phyloP scores from a whole-genome alignment of 768 basidiomycete genomes.

The Mycena pura region DNA sequence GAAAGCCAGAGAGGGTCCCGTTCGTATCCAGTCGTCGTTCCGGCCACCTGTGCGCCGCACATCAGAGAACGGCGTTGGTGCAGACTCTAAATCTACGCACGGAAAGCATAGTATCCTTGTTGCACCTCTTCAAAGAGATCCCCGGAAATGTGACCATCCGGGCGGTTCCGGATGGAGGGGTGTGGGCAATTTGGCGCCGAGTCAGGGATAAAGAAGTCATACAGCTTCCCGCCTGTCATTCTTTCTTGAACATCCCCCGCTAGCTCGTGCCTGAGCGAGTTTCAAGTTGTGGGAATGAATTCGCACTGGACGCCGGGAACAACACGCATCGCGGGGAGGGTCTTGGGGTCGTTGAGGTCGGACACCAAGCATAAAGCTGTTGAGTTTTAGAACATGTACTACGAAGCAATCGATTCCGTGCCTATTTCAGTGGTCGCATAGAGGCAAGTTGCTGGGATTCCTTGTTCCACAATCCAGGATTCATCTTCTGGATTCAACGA shows the following conservation, averaged over 20 bases:
- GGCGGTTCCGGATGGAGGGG: constrained; percentile 20
- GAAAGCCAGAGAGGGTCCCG: constrained; percentile 22
- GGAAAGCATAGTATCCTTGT: constrained; percentile 32
- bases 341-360: neutral
- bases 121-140: constrained; percentile 35
- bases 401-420: neutral
- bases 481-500: neutral
- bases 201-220: constrained; percentile 24
- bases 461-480: neutral
- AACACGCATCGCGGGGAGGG: constrained; percentile 15
- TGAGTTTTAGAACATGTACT: neutral
- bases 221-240: neutral
- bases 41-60: constrained; percentile 5
- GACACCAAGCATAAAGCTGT: neutral
- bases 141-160: constrained; percentile 30
- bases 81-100: constrained; percentile 8
- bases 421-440: constrained; percentile 18
- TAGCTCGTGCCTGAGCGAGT: constrained; percentile 18
- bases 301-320: neutral
- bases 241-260: neutral
- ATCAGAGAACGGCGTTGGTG: too few species aligned
- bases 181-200: constrained; percentile 5
- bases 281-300: neutral
- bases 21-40: constrained; percentile 36
- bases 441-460: neutral